Conservation (phyloP, 495 filamentous ascomycete species). For the Hypoxylon trugodes region DNA sequence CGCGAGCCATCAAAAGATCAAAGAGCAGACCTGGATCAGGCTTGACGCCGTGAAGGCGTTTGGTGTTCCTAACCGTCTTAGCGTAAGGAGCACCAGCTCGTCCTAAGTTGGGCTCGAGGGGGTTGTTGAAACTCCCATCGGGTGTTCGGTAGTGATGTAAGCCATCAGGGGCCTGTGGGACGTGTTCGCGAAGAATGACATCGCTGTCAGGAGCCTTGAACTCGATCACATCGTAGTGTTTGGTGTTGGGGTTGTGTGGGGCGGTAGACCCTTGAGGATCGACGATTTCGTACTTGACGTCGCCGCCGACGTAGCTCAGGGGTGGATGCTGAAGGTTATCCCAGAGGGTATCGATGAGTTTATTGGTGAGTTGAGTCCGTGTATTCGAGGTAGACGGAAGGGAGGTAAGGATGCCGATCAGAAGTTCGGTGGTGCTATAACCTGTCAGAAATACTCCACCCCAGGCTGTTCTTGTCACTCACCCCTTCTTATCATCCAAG, state of each 20-base stretch:
- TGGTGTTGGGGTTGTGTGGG: neutral
- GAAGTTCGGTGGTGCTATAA: conserved; percentile 42
- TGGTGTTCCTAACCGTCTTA: conserved; percentile 62
- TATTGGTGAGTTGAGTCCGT: conserved; percentile 50
- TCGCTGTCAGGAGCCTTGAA: conserved; percentile 47
- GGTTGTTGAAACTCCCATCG: conserved; percentile 74
- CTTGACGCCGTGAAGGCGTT: conserved; percentile 62
- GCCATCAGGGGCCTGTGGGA: conserved; percentile 45
- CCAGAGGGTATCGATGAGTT: conserved; percentile 71
- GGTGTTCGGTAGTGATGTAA: conserved; percentile 70
- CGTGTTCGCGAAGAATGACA: conserved; percentile 46
- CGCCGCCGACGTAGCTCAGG: conserved; percentile 59
- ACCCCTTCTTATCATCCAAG: conserved; percentile 47
- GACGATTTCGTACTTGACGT: conserved; percentile 46
- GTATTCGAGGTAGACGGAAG: conserved; percentile 64
- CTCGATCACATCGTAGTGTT: conserved; percentile 36
- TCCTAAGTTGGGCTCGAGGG: conserved; percentile 70
- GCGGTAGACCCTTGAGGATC: neutral
- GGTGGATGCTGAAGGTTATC: conserved; percentile 75
- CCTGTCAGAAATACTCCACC: conserved; percentile 12
- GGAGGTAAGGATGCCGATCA: conserved; percentile 47
- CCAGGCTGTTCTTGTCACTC: conserved; percentile 2
- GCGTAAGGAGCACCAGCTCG: conserved; percentile 68
- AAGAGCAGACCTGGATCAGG: conserved; percentile 80
- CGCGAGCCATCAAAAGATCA: conserved; percentile 72